Evolutionary conservation across 1,284 basidiomycete species (phyloP).

Genomic region (Mrakiaceae sp.): DNA sequence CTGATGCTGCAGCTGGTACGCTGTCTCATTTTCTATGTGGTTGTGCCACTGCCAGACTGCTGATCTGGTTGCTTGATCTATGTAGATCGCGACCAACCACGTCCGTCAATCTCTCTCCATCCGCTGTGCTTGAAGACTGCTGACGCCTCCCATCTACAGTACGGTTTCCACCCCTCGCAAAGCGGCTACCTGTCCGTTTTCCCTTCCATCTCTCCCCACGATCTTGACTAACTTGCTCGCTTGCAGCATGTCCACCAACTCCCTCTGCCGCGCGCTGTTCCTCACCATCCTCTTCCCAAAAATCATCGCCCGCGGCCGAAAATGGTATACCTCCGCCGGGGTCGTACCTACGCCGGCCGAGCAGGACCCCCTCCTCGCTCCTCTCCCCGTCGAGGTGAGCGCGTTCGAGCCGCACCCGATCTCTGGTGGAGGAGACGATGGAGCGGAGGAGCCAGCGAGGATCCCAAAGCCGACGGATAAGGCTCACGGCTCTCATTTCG

Average conservation of each 20-base stretch:
- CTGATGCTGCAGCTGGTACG: neutral
- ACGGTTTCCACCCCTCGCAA: conserved; percentile 1
- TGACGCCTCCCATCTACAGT: neutral
- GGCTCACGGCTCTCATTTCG: conserved; percentile 27
- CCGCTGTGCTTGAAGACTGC: neutral
- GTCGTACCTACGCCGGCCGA: neutral
- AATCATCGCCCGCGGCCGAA: neutral
- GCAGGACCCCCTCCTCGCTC: neutral
- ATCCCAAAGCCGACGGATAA: conserved; percentile 7
- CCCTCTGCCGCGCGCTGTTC: conserved; percentile 1
- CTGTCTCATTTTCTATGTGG: no score
- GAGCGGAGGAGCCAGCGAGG: conserved; percentile 7
- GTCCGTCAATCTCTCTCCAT: neutral
- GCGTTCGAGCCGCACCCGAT: neutral
- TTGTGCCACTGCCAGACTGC: no score
- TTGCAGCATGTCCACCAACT: conserved; percentile 6
- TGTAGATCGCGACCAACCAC: neutral
- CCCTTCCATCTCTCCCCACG: neutral
- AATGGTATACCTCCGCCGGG: neutral
- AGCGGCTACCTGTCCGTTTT: neutral
- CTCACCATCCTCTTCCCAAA: neutral
- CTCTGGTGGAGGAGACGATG: neutral
- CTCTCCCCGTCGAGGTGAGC: neutral
- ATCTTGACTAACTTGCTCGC: no score
- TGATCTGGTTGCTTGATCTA: no score